Evolutionary conservation across 768 basidiomycete genomes (phyloP), one percentile per base, ranked within the genome.

Genomic region (Russula dissimulans): DNA sequence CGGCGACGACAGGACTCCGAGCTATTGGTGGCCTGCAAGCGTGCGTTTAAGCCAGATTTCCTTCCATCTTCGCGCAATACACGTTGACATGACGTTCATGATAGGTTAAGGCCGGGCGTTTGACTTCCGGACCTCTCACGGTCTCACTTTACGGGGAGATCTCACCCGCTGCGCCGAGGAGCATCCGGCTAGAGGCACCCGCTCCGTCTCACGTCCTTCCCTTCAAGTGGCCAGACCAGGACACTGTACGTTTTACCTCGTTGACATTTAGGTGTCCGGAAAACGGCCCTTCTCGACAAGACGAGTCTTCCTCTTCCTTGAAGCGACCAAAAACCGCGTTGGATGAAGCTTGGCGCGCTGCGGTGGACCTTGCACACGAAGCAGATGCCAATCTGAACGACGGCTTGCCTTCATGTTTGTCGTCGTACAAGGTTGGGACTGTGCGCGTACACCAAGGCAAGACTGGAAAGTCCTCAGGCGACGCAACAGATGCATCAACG

Each of bases 21-120:
- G 66, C 11, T 57, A 82, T 42, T 89, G 87, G 87, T 89, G 87
- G 87, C 87, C 87, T 22, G 85, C 77, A 32, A 78, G 79, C 75
- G 87, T 87, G 66, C 64, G 75, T 71, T 50, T 44, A 29, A 61
- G 45, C 53, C 59, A n/a, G 41, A 36, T 1, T 26, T 26, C 22
- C 22, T 26, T 26, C 22, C 22, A 26, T 26, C 22, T 26, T 26
- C 22, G 22, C 22, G 22, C 22, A 26, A 15, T 34, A 22, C 31
- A 18, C 3, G 8, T 41, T 18, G 31, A 18, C 7, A 15, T 11
- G n/a, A 17, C 32, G 12, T 36, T 14, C 38, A 17, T 29, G 10
- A 10, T 52, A 66, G 65, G 39, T 64, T 18, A 47, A 54, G 0
- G 48, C 58, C 36, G 63, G 69, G 64, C 61, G 59, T 22, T 48